phyloP scores from a whole-genome alignment of 73 alveolate genomes.

The Paramecium sonneborni region DNA sequence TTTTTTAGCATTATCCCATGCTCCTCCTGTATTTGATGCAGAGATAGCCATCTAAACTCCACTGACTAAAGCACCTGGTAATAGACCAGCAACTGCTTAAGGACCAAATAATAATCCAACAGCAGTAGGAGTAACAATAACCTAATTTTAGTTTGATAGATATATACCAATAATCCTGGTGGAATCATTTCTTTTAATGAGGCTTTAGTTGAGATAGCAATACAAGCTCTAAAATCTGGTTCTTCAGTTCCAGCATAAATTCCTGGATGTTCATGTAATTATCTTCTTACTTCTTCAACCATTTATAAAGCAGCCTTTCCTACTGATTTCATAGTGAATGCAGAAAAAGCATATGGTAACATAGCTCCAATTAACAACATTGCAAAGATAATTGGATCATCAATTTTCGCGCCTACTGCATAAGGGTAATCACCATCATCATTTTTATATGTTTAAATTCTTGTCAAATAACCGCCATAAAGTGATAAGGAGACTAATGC shows the following conservation, averaged over 20 bases:
- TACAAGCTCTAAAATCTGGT: conserved; percentile 89
- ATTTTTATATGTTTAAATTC: neutral
- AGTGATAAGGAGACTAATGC: conserved; percentile 95
- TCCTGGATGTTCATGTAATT: conserved; percentile 74
- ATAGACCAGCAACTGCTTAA: conserved; percentile 85
- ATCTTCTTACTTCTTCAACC: conserved; percentile 92
- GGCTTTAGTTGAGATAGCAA: conserved; percentile 86
- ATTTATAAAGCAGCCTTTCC: conserved; percentile 95
- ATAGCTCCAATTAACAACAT: conserved; percentile 92
- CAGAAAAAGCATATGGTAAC: conserved; percentile 94
- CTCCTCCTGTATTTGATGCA: conserved; percentile 84
- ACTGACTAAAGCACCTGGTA: conserved; percentile 89
- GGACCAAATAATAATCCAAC: conserved; percentile 89
- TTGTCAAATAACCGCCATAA: conserved; percentile 86
- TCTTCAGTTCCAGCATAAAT: conserved; percentile 70
- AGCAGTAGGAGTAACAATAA: conserved; percentile 81
- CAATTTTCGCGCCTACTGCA: conserved; percentile 50
- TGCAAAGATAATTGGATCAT: conserved; percentile 71
- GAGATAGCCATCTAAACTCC: conserved; percentile 91
- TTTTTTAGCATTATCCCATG: conserved; percentile 93
- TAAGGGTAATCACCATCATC: neutral
- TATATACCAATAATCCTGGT: conserved; percentile 89
- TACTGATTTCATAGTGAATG: conserved; percentile 96
- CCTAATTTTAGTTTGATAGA: neutral
- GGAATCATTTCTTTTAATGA: conserved; percentile 86